A percentile compares a stretch with the other conserved stretches of the same genome.
Evolutionary conservation across 148 eudicot genomes (phyloP).

Genomic region (Vaccinium macrocarpon): DNA sequence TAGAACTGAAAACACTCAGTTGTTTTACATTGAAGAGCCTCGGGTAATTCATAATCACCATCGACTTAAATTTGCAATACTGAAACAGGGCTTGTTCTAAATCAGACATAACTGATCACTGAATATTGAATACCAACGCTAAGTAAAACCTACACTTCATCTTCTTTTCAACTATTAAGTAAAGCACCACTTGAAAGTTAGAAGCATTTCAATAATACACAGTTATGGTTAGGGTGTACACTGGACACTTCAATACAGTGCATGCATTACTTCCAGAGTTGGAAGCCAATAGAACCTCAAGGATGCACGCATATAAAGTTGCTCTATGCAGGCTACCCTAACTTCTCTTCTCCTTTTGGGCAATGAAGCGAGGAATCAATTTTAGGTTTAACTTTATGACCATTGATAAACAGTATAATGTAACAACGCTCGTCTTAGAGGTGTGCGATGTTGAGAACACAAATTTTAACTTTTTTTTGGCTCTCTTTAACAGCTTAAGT

Average conservation of each 20-base stretch:
- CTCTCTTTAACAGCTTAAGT: background rate
- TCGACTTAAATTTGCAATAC: background rate
- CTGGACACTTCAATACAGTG: background rate
- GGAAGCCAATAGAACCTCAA: background rate
- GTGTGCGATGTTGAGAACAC: background rate
- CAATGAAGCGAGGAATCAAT: background rate
- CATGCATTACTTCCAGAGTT: background rate
- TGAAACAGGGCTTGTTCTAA: background rate
- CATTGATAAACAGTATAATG: background rate
- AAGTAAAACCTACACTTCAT: background rate
- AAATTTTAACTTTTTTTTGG: background rate
- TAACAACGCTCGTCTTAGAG: background rate
- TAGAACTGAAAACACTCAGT: background rate
- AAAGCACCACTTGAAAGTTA: too few species aligned
- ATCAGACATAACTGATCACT: background rate
- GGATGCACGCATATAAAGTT: background rate
- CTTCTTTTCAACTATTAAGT: background rate
- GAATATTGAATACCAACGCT: background rate
- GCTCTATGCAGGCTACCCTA: slow-evolving; percentile 1
- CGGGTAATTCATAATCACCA: background rate
- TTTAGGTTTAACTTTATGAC: background rate
- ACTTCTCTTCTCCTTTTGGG: background rate
- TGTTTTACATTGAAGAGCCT: background rate
- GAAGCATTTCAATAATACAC: background rate
- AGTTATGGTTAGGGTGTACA: background rate